Evolutionary conservation across 2,329 filamentous ascomycete species (phyloP), one percentile per base, ranked within the genome.

Genomic region (Colletotrichum camelliae): DNA sequence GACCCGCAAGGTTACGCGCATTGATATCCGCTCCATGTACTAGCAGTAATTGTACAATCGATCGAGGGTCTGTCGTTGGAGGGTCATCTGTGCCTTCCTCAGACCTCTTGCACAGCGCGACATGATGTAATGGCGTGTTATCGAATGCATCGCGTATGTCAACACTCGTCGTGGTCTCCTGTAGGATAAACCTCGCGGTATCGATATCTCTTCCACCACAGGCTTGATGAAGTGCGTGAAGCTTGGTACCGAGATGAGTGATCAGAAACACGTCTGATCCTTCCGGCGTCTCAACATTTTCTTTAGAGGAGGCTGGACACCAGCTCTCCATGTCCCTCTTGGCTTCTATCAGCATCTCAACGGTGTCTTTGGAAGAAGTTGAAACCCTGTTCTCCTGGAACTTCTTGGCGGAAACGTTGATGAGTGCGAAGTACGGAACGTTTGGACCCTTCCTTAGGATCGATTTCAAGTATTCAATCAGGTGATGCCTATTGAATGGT

Each of bases 271-370:
- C 9, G 39, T 48, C 5, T 7, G 39, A 2, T 0, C 12, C 39
- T n/a, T n/a, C 3, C 18, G 12, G 39, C 18, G 12, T 3, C 16
- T 16, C 35, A 37, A 37, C 1, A 37, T 15, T 43, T 16, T 2
- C 37, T 43, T 0, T 0, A 9, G 1, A 1, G 18, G 18, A 0
- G 18, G 4, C 18, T 43, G 39, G 10, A 43, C 6, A 0, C 39
- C 39, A 43, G 39, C n/a, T 0, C 5, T 43, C 39, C 39, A 37
- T 15, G 35, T 24, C 24, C 24, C 35, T 15, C 15, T 16, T 15
- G 16, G 37, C 37, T 43, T 21, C 43, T 13, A 21, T 9, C 1
- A 48, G 43, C n/a, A 21, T 48, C 10, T 48, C 10, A n/a, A 48
- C 0, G 21, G 1, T 2, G 18, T 48, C 43, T 48, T 21, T 48